A percentile compares a stretch with the other conserved stretches of the same genome.
These are phyloP conservation scores for Chenopodium suecicum DNA, from an alignment of 148 eudicot genomes.

Conservation along the genomic window DNA sequence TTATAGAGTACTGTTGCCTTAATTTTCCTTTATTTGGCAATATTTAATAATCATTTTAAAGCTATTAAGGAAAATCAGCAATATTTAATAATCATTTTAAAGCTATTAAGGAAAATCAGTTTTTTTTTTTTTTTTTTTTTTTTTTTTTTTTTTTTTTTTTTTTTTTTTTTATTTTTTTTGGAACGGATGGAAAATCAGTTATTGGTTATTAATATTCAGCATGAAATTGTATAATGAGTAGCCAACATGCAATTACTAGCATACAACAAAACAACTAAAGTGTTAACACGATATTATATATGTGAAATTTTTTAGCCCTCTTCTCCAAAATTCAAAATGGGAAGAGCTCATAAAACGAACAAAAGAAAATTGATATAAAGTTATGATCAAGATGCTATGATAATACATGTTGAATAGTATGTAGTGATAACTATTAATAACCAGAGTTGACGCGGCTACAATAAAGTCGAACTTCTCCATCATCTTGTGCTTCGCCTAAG, in stretches of 20 bases:
- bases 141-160: no score
- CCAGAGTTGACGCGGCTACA: constrained; percentile 46
- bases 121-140: no score
- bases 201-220: background rate
- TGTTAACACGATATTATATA: background rate
- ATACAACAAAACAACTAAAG: background rate
- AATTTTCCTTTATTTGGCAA: no score
- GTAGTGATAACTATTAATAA: background rate
- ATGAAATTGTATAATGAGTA: background rate
- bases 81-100: no score
- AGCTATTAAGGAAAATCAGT: no score
- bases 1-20: no score
- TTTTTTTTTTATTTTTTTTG: no score
- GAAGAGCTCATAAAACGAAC: background rate
- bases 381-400: background rate
- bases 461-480: constrained; percentile 54
- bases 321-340: background rate
- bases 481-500: constrained; percentile 41
- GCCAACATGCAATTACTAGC: background rate
- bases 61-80: no score
- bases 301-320: background rate
- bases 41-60: no score
- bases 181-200: no score
- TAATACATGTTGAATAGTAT: background rate
- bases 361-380: background rate